Conservation (phyloP, 352 stramenopile species). For the Pythium aphanidermatum region DNA sequence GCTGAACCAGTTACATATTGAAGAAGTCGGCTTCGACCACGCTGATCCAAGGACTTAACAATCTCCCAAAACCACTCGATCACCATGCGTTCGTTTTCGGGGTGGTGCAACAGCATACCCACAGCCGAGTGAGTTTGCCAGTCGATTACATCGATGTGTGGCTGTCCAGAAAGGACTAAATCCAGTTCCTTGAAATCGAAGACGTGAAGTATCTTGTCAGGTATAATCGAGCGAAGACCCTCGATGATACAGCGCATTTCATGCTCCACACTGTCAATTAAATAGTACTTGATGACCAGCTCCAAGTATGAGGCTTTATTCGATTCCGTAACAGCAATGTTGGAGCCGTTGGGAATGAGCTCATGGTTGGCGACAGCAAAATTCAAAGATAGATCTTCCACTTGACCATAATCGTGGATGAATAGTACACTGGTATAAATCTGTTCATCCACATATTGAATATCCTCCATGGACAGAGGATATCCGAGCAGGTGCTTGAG, state of each 20-base stretch:
- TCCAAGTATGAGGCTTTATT: constrained; percentile 95
- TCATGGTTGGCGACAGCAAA: constrained; percentile 57
- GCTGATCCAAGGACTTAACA: constrained; percentile 47
- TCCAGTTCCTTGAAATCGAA: constrained; percentile 98
- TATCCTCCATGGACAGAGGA: constrained; percentile 48
- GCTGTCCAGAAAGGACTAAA: constrained; percentile 64
- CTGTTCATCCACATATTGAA: constrained; percentile 68
- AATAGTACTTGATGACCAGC: constrained; percentile 91
- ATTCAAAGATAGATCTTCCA: constrained; percentile 49
- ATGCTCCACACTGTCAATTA: constrained; percentile 88
- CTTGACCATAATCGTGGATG: constrained; percentile 48
- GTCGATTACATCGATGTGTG: constrained; percentile 82
- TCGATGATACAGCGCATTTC: constrained; percentile 82
- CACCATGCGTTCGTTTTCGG: constrained; percentile 30
- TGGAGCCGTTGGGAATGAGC: constrained; percentile 49
- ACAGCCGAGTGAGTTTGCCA: constrained; percentile 77
- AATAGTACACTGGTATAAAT: constrained; percentile 61
- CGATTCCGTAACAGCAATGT: constrained; percentile 84
- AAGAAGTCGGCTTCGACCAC: constrained; percentile 57
- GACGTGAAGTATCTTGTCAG: constrained; percentile 92
- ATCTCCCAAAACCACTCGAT: constrained; percentile 83
- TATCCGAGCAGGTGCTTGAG: constrained; percentile 65
- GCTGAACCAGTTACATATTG: constrained; percentile 84
- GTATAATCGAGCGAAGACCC: constrained; percentile 94
- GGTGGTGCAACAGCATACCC: constrained; percentile 25